These are phyloP conservation scores for Phytophthora multivora DNA, from an alignment of 352 stramenopile species.

Conservation along the genomic window DNA sequence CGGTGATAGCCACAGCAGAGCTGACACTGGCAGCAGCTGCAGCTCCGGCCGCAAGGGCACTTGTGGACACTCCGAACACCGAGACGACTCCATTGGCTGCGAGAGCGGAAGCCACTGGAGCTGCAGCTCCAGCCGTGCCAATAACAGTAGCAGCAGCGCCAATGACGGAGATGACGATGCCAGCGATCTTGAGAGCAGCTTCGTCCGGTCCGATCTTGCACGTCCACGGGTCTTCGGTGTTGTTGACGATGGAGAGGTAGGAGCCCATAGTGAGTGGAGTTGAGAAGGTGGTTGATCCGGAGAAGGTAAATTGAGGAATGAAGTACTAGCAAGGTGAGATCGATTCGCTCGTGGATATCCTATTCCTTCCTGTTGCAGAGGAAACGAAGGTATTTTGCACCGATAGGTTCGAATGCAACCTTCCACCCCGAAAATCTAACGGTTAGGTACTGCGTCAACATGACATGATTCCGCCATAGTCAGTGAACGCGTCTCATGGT, in stretches of 20 bases:
- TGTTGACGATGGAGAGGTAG: slow-evolving; percentile 57
- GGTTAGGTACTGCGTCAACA: background rate
- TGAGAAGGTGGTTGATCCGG: background rate
- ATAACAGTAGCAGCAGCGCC: slow-evolving; percentile 33
- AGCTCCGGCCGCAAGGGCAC: slow-evolving; percentile 1
- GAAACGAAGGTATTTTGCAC: background rate
- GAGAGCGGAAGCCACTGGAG: slow-evolving; percentile 32
- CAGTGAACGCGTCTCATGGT: background rate
- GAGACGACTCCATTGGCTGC: slow-evolving; percentile 37
- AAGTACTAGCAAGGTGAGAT: background rate
- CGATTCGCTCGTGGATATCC: background rate
- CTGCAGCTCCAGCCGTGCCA: slow-evolving; percentile 36
- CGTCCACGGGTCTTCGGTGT: slow-evolving; percentile 41
- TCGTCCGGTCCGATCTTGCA: slow-evolving; percentile 51
- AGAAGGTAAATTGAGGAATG: slow-evolving; percentile 9
- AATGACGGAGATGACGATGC: slow-evolving; percentile 32
- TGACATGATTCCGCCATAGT: background rate
- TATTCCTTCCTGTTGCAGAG: background rate
- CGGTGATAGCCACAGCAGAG: slow-evolving; percentile 24
- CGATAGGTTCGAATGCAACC: slow-evolving; percentile 6
- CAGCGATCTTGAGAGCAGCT: slow-evolving; percentile 46
- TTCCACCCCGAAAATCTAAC: no score
- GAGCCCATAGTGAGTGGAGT: slow-evolving; percentile 5
- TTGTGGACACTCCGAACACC: slow-evolving; percentile 39
- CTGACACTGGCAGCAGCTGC: slow-evolving; percentile 12